Percentiles rank a stretch among this genome's conserved stretches.
These are phyloP conservation scores for Solanum pinnatisectum DNA, from an alignment of 257 asterid species.

Conservation along the genomic window DNA sequence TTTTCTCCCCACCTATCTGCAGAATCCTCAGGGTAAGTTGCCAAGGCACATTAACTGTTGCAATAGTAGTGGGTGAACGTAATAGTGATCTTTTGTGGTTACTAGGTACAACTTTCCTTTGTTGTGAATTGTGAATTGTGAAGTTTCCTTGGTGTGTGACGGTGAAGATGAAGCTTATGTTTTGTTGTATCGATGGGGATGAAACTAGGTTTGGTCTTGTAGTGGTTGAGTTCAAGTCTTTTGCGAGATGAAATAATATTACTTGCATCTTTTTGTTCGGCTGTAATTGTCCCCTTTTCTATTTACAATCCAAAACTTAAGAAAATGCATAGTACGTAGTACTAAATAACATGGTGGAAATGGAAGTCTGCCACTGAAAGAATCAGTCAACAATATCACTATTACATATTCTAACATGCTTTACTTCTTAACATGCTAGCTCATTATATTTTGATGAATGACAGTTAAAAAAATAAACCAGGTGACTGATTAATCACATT, in stretches of 20 bases:
- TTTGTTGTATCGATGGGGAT: neutral
- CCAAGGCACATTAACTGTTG: slow-evolving; percentile 26
- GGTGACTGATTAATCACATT: slow-evolving; percentile 3
- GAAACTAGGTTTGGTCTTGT: neutral
- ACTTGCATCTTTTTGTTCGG: neutral
- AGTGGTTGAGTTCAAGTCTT: neutral
- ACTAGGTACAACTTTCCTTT: neutral
- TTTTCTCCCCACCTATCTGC: slow-evolving; percentile 70
- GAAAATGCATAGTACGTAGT: neutral
- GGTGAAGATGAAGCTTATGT: neutral
- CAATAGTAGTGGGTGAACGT: neutral
- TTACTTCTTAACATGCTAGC: neutral
- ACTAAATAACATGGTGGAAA: neutral
- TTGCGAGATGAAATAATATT: neutral
- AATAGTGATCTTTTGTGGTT: neutral
- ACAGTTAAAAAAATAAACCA: neutral
- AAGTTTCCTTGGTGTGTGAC: neutral
- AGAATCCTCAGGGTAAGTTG: slow-evolving; percentile 51
- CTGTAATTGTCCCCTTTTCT: neutral
- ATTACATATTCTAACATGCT: neutral
- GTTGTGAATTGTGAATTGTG: neutral
- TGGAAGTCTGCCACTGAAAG: neutral
- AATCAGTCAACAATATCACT: neutral
- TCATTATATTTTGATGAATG: neutral
- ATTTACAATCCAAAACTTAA: no score